Conservation (phyloP, 208 protist species). For the Acanthamoeba royreba region DNA sequence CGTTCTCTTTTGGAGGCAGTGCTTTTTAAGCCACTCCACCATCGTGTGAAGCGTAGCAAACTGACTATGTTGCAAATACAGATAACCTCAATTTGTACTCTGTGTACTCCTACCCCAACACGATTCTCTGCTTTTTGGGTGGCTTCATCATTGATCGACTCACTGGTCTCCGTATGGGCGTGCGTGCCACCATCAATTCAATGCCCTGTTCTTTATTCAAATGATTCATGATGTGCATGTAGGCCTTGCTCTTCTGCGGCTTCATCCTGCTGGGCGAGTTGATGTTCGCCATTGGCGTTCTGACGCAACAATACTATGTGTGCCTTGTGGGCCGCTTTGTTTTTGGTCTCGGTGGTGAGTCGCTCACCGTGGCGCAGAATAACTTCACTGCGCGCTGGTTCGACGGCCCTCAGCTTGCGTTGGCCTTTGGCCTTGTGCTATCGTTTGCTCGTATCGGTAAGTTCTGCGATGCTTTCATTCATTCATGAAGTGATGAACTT, state of each 20-base stretch:
- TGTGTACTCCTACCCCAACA: constrained; percentile 91
- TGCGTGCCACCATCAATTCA: background rate
- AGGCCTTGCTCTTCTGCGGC: constrained; percentile 83
- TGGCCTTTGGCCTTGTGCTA: constrained; percentile 90
- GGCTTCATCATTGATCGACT: constrained; percentile 88
- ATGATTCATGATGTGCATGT: background rate
- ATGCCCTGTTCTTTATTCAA: background rate
- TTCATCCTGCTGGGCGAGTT: constrained; percentile 80
- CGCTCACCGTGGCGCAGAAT: constrained; percentile 86
- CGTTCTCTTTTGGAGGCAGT: background rate
- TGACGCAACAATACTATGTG: constrained; percentile 73
- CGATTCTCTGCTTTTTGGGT: constrained; percentile 83
- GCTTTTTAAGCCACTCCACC: background rate
- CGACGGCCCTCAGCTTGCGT: constrained; percentile 81
- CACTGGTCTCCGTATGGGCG: constrained; percentile 75
- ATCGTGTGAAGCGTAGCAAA: background rate
- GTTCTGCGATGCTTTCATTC: background rate
- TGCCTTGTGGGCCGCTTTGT: constrained; percentile 84
- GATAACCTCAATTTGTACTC: constrained; percentile 82
- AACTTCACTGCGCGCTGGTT: constrained; percentile 92
- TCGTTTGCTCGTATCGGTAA: constrained; percentile 84
- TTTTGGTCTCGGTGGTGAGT: constrained; percentile 87
- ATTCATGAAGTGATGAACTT: background rate
- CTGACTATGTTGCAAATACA: background rate
- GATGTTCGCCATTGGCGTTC: constrained; percentile 81